Percentiles rank a stretch among this genome's conserved stretches.
phyloP scores from a whole-genome alignment of 2,329 filamentous ascomycete genomes.

The Venturiaceae sp. region DNA sequence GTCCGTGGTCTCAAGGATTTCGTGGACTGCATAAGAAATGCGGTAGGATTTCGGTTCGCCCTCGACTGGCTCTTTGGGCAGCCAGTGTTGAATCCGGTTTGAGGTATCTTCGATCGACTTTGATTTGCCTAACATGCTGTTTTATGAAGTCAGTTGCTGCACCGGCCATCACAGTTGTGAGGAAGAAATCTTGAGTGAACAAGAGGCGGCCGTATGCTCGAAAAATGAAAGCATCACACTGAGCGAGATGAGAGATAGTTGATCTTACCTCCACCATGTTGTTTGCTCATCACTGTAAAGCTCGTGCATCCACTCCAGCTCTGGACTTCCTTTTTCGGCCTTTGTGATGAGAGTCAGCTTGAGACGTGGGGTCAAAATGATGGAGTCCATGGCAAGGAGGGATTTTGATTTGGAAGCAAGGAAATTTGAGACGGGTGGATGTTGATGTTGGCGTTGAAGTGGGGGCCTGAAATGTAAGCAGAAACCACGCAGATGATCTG shows the following conservation, averaged over 20 bases:
- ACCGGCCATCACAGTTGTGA: too few relatives aligned
- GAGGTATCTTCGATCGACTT: constrained; percentile 20
- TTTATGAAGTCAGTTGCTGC: constrained; percentile 2
- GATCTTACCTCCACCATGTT: constrained; percentile 24
- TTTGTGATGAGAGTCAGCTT: constrained; percentile 21
- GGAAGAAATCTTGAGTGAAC: too few relatives aligned
- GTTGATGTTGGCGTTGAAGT: too few relatives aligned
- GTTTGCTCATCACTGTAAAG: constrained; percentile 21
- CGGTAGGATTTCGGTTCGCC: constrained; percentile 13
- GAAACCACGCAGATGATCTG: too few relatives aligned
- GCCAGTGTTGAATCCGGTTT: constrained; percentile 11
- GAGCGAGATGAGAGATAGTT: constrained; percentile 4
- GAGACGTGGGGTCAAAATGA: constrained; percentile 19
- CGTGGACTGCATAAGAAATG: constrained; percentile 18
- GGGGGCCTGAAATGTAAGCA: too few relatives aligned
- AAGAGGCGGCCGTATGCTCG: too few relatives aligned
- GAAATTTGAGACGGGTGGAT: background rate
- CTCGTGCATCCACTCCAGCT: constrained; percentile 23
- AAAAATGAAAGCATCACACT: too few relatives aligned
- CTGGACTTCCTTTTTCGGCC: constrained; percentile 19
- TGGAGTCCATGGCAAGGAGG: constrained; percentile 19
- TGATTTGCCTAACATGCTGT: constrained; percentile 16
- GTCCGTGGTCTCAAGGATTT: constrained; percentile 11
- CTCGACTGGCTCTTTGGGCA: constrained; percentile 11
- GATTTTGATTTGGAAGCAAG: background rate